Evolutionary conservation across 345 rosid genomes (phyloP), one percentile per base, ranked within the genome.

Genomic region (Citrus inodora): DNA sequence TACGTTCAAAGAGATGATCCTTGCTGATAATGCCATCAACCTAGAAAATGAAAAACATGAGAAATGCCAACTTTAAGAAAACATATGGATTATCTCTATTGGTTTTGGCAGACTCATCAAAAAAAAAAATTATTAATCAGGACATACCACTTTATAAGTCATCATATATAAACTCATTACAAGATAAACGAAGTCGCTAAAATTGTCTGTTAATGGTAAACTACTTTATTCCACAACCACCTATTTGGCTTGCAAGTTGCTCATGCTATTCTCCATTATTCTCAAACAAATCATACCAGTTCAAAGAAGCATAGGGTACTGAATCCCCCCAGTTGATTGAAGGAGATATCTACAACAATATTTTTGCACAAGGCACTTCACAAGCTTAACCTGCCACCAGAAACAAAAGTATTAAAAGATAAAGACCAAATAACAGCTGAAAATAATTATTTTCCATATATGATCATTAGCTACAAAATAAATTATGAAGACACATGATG

Each of bases 301-400:
- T 87, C 89, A 76, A 87, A 86, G 76, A 85, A 87, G 73, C 89
- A 83, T n/a, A 87, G 67, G 5, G 88, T 69, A 72, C 79, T 74
- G 71, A 85, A 84, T 55, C 88, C 88, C 58, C 85, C 86, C 70
- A 85, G 53, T 70, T 87, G 88, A 80, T 87, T 85, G 69, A 85
- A 87, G 40, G 89, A 87, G 60, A 84, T 87, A 80, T 87, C 89
- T 48, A 84, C 79, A 28, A 85, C 85, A 24, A 83, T 79, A 25
- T 85, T 75, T 75, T 59, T 87, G 75, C 65, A 87, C 85, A 14
- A 81, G 61, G 80, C 86, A 85, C 76, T 87, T 87, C 77, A 87
- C 70, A 81, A 87, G 85, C 81, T 87, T 87, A 74, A 85, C 89
- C 89, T 87, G 88, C 78, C 64, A 75, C 33, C 70, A 67, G 46